Evolutionary conservation across 148 eudicot species (phyloP).

Genomic region (Vaccinium myrtillus): DNA sequence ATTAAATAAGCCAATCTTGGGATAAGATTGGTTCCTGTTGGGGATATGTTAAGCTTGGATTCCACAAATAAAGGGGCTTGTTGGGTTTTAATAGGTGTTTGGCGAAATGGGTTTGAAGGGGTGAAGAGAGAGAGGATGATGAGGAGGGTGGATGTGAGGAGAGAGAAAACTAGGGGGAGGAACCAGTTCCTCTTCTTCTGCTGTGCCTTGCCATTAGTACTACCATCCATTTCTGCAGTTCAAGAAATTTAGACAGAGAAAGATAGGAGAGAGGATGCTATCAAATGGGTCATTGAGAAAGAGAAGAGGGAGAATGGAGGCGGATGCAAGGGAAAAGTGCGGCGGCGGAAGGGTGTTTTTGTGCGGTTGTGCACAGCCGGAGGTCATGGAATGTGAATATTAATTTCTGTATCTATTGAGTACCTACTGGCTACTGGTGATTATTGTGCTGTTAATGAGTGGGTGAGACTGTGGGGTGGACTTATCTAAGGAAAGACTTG

Average conservation of each 20-base stretch:
- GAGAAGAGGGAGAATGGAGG: neutral
- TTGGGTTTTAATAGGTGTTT: conserved; percentile 17
- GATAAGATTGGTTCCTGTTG: conserved; percentile 26
- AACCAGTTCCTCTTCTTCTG: conserved; percentile 48
- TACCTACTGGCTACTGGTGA: neutral
- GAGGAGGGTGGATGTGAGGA: conserved; percentile 30
- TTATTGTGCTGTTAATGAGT: neutral
- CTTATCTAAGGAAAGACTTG: neutral
- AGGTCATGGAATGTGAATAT: conserved; percentile 6
- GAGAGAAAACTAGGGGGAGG: conserved; percentile 33
- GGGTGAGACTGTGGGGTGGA: neutral
- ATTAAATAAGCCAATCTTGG: conserved; percentile 70
- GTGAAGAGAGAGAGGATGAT: conserved; percentile 36
- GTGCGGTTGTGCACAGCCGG: neutral
- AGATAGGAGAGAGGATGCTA: neutral
- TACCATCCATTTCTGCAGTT: conserved; percentile 19
- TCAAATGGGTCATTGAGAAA: neutral
- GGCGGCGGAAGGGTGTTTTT: conserved; percentile 4
- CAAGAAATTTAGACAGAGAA: neutral
- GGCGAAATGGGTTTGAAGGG: conserved; percentile 39
- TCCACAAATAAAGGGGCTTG: conserved; percentile 54
- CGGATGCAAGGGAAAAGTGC: neutral
- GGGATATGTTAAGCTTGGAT: conserved; percentile 45
- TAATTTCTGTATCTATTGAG: neutral
- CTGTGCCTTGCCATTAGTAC: conserved; percentile 24